Evolutionary conservation across 257 asterid species (phyloP).

Genomic region (Knoxia roxburghii): DNA sequence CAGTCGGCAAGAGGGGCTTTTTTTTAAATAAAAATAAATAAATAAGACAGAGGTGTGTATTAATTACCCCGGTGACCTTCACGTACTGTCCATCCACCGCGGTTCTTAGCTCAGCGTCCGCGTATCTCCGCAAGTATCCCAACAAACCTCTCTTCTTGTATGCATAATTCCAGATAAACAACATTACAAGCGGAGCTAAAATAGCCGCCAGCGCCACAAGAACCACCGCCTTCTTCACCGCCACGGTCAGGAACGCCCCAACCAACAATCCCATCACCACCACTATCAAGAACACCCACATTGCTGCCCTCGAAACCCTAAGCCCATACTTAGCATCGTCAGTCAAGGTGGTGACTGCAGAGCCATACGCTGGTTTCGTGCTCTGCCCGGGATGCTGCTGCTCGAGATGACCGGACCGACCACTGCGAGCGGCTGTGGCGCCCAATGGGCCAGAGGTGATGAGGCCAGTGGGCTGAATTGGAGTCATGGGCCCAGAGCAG

Average conservation of each 20-base stretch:
- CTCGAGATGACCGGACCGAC: slow-evolving; percentile 63
- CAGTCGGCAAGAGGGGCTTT: background rate
- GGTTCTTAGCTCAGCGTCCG: slow-evolving; percentile 85
- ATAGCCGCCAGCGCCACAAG: slow-evolving; percentile 54
- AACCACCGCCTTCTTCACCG: slow-evolving; percentile 65
- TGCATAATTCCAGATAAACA: slow-evolving; percentile 54
- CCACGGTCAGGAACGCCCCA: slow-evolving; percentile 73
- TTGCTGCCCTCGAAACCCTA: slow-evolving; percentile 74
- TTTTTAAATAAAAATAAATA: background rate
- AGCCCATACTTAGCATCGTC: slow-evolving; percentile 59
- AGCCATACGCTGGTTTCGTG: slow-evolving; percentile 52
- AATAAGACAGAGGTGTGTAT: slow-evolving; percentile 4
- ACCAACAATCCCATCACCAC: slow-evolving; percentile 79
- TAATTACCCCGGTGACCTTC: slow-evolving; percentile 99
- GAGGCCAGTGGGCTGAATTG: slow-evolving; percentile 61
- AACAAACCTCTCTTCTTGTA: slow-evolving; percentile 48
- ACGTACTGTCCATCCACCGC: slow-evolving; percentile 89
- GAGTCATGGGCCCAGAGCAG: slow-evolving; percentile 87
- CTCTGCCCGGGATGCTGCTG: slow-evolving; percentile 40
- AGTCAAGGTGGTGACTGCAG: slow-evolving; percentile 64
- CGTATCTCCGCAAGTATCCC: slow-evolving; percentile 50
- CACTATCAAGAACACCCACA: slow-evolving; percentile 75
- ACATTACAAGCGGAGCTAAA: slow-evolving; percentile 35
- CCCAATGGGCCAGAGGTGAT: slow-evolving; percentile 77
- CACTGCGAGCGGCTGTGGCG: slow-evolving; percentile 45